Evolutionary conservation across 805 yeast genomes (phyloP).

Genomic region (Millerozyma miso): DNA sequence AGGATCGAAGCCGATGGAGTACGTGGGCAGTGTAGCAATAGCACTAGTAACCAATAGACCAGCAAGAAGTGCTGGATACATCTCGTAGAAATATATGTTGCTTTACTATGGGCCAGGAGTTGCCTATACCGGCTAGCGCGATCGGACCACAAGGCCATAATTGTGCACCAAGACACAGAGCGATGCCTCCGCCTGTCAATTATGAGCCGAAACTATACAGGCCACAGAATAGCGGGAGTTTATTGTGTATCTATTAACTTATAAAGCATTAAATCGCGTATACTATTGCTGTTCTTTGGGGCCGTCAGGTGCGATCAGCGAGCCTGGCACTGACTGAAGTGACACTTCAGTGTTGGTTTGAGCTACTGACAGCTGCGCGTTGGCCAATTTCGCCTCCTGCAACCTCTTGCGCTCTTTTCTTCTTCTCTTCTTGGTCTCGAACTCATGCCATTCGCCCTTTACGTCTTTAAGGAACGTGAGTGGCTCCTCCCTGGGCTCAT

Average conservation of each 20-base stretch:
- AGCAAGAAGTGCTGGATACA: too few relatives aligned
- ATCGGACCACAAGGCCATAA: neutral
- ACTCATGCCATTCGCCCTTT: conserved; percentile 94
- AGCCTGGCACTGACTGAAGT: conserved; percentile 9
- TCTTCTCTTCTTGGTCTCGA: conserved; percentile 81
- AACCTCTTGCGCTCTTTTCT: conserved; percentile 42
- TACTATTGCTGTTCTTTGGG: conserved; percentile 2
- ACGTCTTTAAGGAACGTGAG: conserved; percentile 51
- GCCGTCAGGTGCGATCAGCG: conserved; percentile 6
- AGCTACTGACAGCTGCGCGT: neutral
- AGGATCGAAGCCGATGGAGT: too few relatives aligned
- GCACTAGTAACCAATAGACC: too few relatives aligned
- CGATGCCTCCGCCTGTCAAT: too few relatives aligned
- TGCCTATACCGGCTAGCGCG: too few relatives aligned
- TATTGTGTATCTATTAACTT: neutral
- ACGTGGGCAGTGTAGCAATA: too few relatives aligned
- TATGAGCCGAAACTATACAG: too few relatives aligned
- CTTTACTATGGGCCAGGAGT: too few relatives aligned
- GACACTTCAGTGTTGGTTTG: neutral
- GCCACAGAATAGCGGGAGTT: too few relatives aligned
- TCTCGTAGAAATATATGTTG: too few relatives aligned
- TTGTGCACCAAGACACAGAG: neutral
- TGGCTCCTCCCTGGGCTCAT: conserved; percentile 62
- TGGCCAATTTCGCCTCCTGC: conserved; percentile 24
- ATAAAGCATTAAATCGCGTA: neutral